Conservation (phyloP, 225 moss, liverwort and hornwort genomes). For the Neckera pumila region DNA sequence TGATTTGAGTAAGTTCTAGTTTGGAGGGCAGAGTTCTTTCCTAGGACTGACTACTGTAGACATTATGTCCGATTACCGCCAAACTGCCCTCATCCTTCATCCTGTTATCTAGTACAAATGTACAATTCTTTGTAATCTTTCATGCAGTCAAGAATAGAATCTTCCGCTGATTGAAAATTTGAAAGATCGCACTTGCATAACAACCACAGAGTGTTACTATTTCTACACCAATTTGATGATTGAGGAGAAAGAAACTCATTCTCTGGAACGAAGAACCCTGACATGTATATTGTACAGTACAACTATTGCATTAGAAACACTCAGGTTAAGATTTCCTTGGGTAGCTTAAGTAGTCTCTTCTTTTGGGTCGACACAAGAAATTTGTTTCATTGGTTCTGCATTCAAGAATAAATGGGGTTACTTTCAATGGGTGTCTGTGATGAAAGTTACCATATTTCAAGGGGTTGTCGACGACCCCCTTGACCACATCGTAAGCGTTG, state of each 20-base stretch:
- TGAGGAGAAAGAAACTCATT: neutral
- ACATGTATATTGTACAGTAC: neutral
- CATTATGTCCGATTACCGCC: neutral
- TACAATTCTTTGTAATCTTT: neutral
- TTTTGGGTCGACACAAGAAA: too few species aligned
- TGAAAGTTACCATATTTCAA: conserved; percentile 8
- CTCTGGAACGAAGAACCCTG: neutral
- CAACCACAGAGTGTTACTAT: neutral
- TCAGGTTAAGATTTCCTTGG: neutral
- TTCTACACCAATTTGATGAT: neutral
- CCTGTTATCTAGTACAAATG: neutral
- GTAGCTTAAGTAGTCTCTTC: neutral
- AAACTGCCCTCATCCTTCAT: neutral
- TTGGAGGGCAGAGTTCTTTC: too few species aligned
- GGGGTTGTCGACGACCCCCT: conserved; percentile 12
- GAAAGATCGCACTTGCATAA: neutral
- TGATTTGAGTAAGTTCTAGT: too few species aligned
- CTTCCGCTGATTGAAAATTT: neutral
- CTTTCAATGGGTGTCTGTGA: neutral
- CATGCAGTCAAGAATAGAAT: neutral
- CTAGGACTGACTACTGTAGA: neutral
- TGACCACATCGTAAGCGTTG: conserved; percentile 16
- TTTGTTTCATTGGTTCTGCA: neutral
- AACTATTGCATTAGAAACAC: neutral
- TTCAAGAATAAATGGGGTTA: neutral